A percentile compares a stretch with the other conserved stretches of the same genome.
Evolutionary conservation across 2,329 filamentous ascomycete species (phyloP).

Genomic region (Nigrograna mackinnonii): DNA sequence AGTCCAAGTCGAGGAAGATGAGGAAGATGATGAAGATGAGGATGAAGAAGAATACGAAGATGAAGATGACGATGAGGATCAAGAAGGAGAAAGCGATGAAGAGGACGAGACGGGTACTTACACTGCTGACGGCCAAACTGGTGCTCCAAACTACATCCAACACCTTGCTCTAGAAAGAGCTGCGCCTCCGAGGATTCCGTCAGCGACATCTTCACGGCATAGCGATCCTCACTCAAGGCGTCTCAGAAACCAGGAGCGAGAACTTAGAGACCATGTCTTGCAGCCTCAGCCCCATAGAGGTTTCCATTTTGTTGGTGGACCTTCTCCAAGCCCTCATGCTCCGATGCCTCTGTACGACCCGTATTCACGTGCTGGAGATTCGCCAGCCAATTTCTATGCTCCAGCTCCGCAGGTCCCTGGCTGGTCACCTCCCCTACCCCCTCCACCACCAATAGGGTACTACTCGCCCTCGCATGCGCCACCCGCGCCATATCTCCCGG

Average conservation of each 20-base stretch:
- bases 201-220: slow-evolving; percentile 22
- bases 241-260: slow-evolving; percentile 33
- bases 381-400: slow-evolving; percentile 22
- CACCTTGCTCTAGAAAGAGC: slow-evolving; percentile 16
- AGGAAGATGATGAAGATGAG: slow-evolving; percentile 8
- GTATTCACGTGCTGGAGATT: slow-evolving; percentile 24
- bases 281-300: slow-evolving; percentile 39
- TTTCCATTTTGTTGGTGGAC: slow-evolving; percentile 28
- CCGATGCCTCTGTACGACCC: slow-evolving; percentile 33
- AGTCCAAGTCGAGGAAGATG: slow-evolving; percentile 1
- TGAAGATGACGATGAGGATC: slow-evolving; percentile 18
- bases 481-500: slow-evolving; percentile 23
- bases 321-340: slow-evolving; percentile 24
- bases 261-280: slow-evolving; percentile 37
- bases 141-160: slow-evolving; percentile 10
- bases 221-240: slow-evolving; percentile 30
- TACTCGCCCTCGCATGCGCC: slow-evolving; percentile 19
- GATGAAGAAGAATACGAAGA: slow-evolving; percentile 13
- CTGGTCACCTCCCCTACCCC: slow-evolving; percentile 21
- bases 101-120: not conserved
- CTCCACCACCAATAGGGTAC: slow-evolving; percentile 29
- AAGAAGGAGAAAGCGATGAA: slow-evolving; percentile 18
- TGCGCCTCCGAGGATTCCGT: slow-evolving; percentile 22
- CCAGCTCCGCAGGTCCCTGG: slow-evolving; percentile 19
- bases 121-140: not conserved